Conservation (phyloP, 139 green algal species). For the Deuterostichococcus epilithicus region DNA sequence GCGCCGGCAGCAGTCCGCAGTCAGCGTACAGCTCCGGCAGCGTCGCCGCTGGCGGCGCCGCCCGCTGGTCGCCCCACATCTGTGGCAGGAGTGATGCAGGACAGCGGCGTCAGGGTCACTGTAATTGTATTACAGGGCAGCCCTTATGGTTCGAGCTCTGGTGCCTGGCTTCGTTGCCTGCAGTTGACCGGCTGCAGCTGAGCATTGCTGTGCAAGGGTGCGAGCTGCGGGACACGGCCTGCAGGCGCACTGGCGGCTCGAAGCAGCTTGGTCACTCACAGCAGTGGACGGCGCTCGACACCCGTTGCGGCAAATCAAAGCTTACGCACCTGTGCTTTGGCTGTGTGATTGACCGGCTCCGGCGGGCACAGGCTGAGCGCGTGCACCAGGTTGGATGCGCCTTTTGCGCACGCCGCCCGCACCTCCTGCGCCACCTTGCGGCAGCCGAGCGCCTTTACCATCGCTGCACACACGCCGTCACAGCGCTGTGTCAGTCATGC, state of each 20-base stretch:
- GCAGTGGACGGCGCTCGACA: no score
- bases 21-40: conserved; percentile 17
- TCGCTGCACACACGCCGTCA: not conserved
- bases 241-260: no score
- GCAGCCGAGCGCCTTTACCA: not conserved
- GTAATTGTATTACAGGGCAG: no score
- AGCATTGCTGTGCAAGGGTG: no score
- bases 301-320: no score
- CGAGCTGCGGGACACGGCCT: no score
- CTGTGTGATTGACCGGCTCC: not conserved
- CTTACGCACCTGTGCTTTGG: not conserved
- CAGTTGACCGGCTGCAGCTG: no score
- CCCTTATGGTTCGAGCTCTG: no score
- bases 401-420: not conserved
- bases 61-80: conserved; percentile 14
- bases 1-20: not conserved
- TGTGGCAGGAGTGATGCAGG: not conserved
- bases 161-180: no score
- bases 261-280: no score
- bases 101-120: no score
- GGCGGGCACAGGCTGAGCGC: not conserved
- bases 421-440: not conserved
- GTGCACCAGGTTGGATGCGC: not conserved
- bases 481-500: not conserved
- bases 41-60: conserved; percentile 9